Conservation (phyloP, 768 basidiomycete species). For the Amanita pallidorosea region DNA sequence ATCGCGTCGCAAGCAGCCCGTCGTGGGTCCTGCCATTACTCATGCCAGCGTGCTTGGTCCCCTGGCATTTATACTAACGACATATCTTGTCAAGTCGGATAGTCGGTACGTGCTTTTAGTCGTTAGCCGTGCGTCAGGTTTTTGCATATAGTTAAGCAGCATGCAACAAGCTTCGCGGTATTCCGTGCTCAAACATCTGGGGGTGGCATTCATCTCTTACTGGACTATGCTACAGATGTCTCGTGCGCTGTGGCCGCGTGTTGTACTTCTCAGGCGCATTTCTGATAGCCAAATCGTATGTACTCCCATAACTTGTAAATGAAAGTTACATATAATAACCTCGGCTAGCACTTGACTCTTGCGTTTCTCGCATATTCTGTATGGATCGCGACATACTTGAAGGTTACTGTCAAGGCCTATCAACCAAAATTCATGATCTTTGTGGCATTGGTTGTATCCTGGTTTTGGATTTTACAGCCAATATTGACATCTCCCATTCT, state of each 20-base stretch:
- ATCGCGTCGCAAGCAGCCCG: slow-evolving; percentile 37
- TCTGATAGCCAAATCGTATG: slow-evolving; percentile 33
- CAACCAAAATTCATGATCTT: slow-evolving; percentile 9
- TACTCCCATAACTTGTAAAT: slow-evolving; percentile 3
- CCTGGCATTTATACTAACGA: slow-evolving; percentile 38
- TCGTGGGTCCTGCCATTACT: slow-evolving; percentile 47
- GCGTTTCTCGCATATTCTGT: slow-evolving; percentile 20
- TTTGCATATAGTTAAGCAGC: slow-evolving; percentile 4
- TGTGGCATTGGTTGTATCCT: slow-evolving; percentile 20
- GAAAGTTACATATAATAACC: neutral
- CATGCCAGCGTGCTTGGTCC: slow-evolving; percentile 50
- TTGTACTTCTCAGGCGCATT: slow-evolving; percentile 15
- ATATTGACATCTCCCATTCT: slow-evolving; percentile 45
- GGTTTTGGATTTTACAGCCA: slow-evolving; percentile 23
- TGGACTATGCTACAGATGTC: slow-evolving; percentile 15
- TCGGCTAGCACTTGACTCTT: slow-evolving; percentile 18
- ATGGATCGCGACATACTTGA: slow-evolving; percentile 17
- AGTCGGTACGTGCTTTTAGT: slow-evolving; percentile 10
- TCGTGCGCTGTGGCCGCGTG: slow-evolving; percentile 19
- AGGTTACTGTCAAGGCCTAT: neutral
- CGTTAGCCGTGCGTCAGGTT: neutral
- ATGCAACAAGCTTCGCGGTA: slow-evolving; percentile 1
- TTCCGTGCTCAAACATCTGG: slow-evolving; percentile 12
- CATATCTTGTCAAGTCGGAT: slow-evolving; percentile 24
- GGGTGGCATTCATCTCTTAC: slow-evolving; percentile 17